A percentile compares a stretch with the other conserved stretches of the same genome.
Evolutionary conservation across 495 filamentous ascomycete genomes (phyloP).

Genomic region (Aspergillus diversus): DNA sequence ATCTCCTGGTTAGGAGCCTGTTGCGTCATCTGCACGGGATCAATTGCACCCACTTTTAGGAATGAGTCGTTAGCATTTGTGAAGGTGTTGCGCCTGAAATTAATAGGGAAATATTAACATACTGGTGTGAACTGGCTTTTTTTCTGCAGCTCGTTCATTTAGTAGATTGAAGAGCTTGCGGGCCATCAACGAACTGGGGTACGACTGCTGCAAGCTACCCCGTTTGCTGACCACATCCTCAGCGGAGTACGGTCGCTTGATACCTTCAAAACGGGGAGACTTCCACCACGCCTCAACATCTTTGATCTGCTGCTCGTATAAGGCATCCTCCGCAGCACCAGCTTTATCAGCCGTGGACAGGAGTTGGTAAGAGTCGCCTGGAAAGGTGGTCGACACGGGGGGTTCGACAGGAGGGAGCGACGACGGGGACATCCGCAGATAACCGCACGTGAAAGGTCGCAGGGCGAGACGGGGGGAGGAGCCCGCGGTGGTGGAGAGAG

Average conservation of each 20-base stretch:
- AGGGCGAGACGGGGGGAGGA: conserved; percentile 33
- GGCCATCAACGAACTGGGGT: conserved; percentile 91
- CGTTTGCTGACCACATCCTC: conserved; percentile 91
- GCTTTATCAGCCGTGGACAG: conserved; percentile 72
- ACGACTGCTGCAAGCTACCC: conserved; percentile 81
- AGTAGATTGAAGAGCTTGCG: conserved; percentile 91
- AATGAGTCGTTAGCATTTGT: conserved; percentile 16
- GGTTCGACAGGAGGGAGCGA: conserved; percentile 47
- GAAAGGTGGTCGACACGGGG: conserved; percentile 59
- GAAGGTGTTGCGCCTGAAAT: conserved; percentile 11
- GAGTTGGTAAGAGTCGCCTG: conserved; percentile 78
- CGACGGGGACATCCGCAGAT: conserved; percentile 48
- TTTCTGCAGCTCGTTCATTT: conserved; percentile 70
- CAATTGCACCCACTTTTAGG: conserved; percentile 86
- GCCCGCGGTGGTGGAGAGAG: conserved; percentile 24
- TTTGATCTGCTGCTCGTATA: conserved; percentile 77
- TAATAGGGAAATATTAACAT: conserved; percentile 14
- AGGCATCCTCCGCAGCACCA: conserved; percentile 76
- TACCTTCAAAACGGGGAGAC: conserved; percentile 78
- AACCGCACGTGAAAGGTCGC: conserved; percentile 49
- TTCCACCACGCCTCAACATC: conserved; percentile 89
- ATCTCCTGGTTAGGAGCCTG: conserved; percentile 96
- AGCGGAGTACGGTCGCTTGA: conserved; percentile 88
- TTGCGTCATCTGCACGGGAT: conserved; percentile 98
- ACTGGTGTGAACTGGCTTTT: conserved; percentile 91